Conservation (phyloP, 1,284 basidiomycete genomes). For the Trametes sp. region DNA sequence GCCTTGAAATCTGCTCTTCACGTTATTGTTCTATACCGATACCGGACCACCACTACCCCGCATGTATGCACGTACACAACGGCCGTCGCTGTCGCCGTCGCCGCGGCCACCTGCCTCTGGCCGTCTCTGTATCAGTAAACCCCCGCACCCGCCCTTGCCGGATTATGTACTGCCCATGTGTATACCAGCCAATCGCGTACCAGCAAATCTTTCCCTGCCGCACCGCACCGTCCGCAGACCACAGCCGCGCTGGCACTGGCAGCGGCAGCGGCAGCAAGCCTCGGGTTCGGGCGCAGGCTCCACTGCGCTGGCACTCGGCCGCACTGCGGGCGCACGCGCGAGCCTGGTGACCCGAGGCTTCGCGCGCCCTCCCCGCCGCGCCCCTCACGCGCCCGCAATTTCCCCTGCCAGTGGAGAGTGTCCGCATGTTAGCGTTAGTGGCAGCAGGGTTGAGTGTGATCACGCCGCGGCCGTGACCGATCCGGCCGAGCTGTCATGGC, state of each 20-base stretch:
- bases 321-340: not conserved
- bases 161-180: slow-evolving; percentile 14
- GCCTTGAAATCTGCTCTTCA: not conserved
- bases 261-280: too few relatives aligned
- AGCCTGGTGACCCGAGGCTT: not conserved
- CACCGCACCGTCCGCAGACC: not conserved
- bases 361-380: not conserved
- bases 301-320: not conserved
- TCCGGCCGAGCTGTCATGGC: not conserved
- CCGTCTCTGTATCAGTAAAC: slow-evolving; percentile 1
- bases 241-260: too few relatives aligned
- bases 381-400: not conserved
- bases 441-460: too few relatives aligned
- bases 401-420: too few relatives aligned
- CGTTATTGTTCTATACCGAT: slow-evolving; percentile 1
- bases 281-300: not conserved
- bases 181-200: slow-evolving; percentile 8
- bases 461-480: too few relatives aligned
- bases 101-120: not conserved
- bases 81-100: not conserved
- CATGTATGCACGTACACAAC: not conserved
- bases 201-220: not conserved
- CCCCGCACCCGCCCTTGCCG: not conserved
- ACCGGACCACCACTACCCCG: slow-evolving; percentile 7
- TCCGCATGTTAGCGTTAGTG: too few relatives aligned